Evolutionary conservation across 2,329 filamentous ascomycete genomes (phyloP).

Genomic region (Alternaria longipes): DNA sequence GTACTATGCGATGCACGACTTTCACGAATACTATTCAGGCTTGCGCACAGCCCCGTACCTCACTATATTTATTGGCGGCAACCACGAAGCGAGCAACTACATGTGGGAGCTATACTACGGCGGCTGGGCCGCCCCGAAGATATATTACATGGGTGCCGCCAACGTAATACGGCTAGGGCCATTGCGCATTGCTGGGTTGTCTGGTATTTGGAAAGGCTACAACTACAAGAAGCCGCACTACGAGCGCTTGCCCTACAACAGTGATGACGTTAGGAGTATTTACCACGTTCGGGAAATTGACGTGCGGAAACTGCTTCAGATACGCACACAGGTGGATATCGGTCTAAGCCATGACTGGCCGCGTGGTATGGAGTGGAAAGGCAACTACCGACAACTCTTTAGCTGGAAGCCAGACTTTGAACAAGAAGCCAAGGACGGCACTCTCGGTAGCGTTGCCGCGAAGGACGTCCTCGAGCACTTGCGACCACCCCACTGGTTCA

Average conservation of each 20-base stretch:
- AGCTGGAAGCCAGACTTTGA: slow-evolving; percentile 77
- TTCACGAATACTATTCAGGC: slow-evolving; percentile 92
- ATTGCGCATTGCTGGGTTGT: slow-evolving; percentile 86
- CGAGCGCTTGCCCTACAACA: slow-evolving; percentile 85
- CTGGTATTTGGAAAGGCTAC: slow-evolving; percentile 93
- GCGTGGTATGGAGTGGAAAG: slow-evolving; percentile 78
- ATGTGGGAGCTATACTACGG: slow-evolving; percentile 94
- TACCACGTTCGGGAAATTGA: slow-evolving; percentile 93
- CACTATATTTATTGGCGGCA: slow-evolving; percentile 92
- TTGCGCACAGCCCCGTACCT: slow-evolving; percentile 79
- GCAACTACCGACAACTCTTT: slow-evolving; percentile 75
- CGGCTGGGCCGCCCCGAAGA: slow-evolving; percentile 95
- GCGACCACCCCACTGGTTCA: slow-evolving; percentile 87
- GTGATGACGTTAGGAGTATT: slow-evolving; percentile 78
- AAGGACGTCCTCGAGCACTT: slow-evolving; percentile 81
- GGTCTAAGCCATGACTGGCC: slow-evolving; percentile 98
- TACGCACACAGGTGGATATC: slow-evolving; percentile 88
- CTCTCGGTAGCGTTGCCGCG: slow-evolving; percentile 81
- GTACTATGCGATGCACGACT: slow-evolving; percentile 88
- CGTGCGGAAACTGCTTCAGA: slow-evolving; percentile 83
- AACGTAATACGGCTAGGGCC: slow-evolving; percentile 87
- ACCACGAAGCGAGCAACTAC: slow-evolving; percentile 93
- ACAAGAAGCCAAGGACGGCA: slow-evolving; percentile 77
- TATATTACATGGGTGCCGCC: slow-evolving; percentile 95
- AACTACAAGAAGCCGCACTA: slow-evolving; percentile 85